Percentiles rank a stretch among this genome's conserved stretches.
phyloP scores from a whole-genome alignment of 164 flowering plant genomes.

The Stephania japonica region DNA sequence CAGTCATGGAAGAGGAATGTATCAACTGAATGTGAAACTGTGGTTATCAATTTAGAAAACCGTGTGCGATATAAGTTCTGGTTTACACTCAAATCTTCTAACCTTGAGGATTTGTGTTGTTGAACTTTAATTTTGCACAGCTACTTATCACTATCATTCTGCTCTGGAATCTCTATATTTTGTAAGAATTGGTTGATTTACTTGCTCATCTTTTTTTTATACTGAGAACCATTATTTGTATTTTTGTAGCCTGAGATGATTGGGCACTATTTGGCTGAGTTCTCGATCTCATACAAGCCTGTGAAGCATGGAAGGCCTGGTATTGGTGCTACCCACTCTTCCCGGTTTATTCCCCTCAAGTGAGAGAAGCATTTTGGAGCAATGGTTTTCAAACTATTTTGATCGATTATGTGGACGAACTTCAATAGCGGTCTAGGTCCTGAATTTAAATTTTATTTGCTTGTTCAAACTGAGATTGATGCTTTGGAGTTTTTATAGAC shows the following conservation, averaged over 20 bases:
- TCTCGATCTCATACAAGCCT: constrained; percentile 64
- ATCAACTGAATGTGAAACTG: too few relatives aligned
- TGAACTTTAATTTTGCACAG: too few relatives aligned
- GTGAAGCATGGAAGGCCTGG: constrained; percentile 75
- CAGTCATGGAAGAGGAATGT: too few relatives aligned
- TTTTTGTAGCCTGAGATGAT: constrained; percentile 51
- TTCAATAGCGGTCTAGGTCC: not conserved
- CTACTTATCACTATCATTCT: too few relatives aligned
- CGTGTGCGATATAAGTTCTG: too few relatives aligned
- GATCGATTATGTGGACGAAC: not conserved
- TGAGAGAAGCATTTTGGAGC: constrained; percentile 6
- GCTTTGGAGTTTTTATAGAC: not conserved
- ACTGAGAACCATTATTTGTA: not conserved
- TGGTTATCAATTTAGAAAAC: too few relatives aligned
- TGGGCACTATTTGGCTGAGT: constrained; percentile 59
- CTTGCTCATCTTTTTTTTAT: not conserved
- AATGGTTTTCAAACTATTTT: not conserved
- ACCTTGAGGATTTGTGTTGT: too few relatives aligned
- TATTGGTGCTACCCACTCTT: constrained; percentile 72
- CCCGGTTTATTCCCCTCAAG: constrained; percentile 47
- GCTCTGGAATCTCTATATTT: too few relatives aligned
- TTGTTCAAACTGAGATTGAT: not conserved
- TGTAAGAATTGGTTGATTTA: too few relatives aligned
- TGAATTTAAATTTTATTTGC: not conserved
- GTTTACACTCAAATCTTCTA: too few relatives aligned